Evolutionary conservation across 1,284 basidiomycete species (phyloP).

Genomic region (Sanguinoderma infundibulare): DNA sequence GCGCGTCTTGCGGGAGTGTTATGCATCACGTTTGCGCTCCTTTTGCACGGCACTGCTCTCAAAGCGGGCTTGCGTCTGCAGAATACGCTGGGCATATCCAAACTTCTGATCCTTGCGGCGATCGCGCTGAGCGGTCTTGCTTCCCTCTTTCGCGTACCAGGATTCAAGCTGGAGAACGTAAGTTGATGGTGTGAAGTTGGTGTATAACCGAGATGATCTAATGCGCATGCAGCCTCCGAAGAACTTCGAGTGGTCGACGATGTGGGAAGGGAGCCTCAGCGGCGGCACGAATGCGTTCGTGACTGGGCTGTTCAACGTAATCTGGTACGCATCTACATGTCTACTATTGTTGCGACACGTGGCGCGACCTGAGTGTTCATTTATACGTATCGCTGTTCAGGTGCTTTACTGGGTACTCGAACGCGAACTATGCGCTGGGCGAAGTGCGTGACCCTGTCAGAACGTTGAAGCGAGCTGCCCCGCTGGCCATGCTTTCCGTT

Average conservation of each 20-base stretch:
- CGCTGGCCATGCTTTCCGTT: slow-evolving; percentile 61
- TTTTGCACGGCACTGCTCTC: slow-evolving; percentile 61
- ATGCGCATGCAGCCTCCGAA: slow-evolving; percentile 38
- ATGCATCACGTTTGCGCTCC: slow-evolving; percentile 59
- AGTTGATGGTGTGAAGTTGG: slow-evolving; percentile 35
- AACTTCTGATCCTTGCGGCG: slow-evolving; percentile 59
- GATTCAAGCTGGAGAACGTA: slow-evolving; percentile 47
- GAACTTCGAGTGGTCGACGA: slow-evolving; percentile 55
- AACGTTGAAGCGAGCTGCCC: slow-evolving; percentile 70
- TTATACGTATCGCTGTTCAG: too few species aligned
- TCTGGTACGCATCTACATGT: slow-evolving; percentile 51
- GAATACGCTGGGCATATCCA: slow-evolving; percentile 69
- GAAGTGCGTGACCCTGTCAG: slow-evolving; percentile 68
- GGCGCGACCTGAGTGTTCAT: not conserved
- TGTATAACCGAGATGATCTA: not conserved
- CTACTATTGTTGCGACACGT: not conserved
- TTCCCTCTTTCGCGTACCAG: slow-evolving; percentile 51
- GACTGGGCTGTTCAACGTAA: slow-evolving; percentile 67
- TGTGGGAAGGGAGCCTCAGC: slow-evolving; percentile 58
- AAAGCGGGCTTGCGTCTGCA: slow-evolving; percentile 67
- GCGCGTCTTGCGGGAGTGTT: slow-evolving; percentile 42
- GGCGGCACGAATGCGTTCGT: slow-evolving; percentile 58
- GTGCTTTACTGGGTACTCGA: slow-evolving; percentile 73
- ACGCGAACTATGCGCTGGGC: slow-evolving; percentile 73
- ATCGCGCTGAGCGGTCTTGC: slow-evolving; percentile 68